Percentiles rank a stretch among this genome's conserved stretches.
These are phyloP conservation scores for Pseudopithomyces chartarum DNA, from an alignment of 2,329 filamentous ascomycete genomes.

Conservation along the genomic window DNA sequence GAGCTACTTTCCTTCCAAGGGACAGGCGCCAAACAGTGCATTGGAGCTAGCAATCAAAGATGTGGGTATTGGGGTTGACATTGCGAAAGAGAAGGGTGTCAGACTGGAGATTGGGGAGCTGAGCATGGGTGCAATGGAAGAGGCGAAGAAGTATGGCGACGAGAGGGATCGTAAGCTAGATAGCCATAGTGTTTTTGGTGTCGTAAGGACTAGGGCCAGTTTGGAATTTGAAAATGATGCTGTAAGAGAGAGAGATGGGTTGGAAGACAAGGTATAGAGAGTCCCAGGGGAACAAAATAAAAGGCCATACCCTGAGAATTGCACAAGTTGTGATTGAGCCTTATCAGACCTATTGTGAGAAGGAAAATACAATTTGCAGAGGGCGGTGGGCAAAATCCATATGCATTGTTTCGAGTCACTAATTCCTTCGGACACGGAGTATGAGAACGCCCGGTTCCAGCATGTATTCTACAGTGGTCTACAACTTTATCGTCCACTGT, in stretches of 20 bases:
- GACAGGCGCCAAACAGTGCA: slow-evolving; percentile 53
- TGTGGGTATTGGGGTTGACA: slow-evolving; percentile 54
- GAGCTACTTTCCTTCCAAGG: slow-evolving; percentile 28
- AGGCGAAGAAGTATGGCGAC: slow-evolving; percentile 49
- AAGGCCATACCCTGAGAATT: no score
- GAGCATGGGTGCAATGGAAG: slow-evolving; percentile 50
- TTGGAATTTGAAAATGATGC: slow-evolving; percentile 51
- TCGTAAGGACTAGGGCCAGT: slow-evolving; percentile 51
- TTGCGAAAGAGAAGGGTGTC: slow-evolving; percentile 48
- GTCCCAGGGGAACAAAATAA: no score
- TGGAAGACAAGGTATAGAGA: neutral
- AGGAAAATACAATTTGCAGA: no score
- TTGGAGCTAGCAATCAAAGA: slow-evolving; percentile 59
- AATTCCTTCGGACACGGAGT: no score
- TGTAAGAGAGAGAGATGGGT: slow-evolving; percentile 30
- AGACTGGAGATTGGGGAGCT: slow-evolving; percentile 51
- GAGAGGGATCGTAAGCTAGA: slow-evolving; percentile 49
- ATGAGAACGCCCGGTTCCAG: no score
- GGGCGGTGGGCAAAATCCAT: no score
- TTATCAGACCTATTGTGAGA: no score
- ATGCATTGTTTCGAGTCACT: no score
- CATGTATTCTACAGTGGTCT: no score
- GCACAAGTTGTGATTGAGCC: no score
- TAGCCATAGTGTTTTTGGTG: slow-evolving; percentile 58
- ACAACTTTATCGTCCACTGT: no score